These are phyloP conservation scores for Talaromyces trachyspermus DNA, from an alignment of 495 filamentous ascomycete species.

Conservation along the genomic window DNA sequence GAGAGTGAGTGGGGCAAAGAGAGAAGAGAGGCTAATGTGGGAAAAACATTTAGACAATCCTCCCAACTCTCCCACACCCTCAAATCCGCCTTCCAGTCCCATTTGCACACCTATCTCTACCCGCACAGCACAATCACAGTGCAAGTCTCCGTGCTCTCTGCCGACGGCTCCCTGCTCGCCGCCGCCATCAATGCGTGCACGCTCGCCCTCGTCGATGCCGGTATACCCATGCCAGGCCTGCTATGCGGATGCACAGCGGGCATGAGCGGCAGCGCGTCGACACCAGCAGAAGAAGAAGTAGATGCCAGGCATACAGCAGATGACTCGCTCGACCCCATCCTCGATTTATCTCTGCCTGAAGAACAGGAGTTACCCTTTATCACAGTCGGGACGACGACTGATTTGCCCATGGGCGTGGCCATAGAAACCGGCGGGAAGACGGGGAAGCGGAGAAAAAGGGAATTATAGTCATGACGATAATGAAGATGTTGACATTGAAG, in stretches of 20 bases:
- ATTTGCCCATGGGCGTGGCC: conserved; percentile 24
- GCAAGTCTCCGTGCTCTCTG: conserved; percentile 75
- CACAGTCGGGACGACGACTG: conserved; percentile 73
- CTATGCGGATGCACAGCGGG: conserved; percentile 82
- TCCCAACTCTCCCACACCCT: conserved; percentile 74
- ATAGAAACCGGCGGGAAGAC: not conserved
- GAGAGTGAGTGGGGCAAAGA: not conserved
- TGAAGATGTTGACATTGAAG: conserved; percentile 31
- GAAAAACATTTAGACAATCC: conserved; percentile 49
- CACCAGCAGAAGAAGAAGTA: conserved; percentile 40
- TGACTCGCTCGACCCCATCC: conserved; percentile 73
- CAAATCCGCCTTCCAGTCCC: conserved; percentile 60
- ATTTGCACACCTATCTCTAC: conserved; percentile 78
- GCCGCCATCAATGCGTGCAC: conserved; percentile 87
- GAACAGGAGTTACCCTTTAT: conserved; percentile 86
- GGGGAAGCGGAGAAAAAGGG: conserved; percentile 15
- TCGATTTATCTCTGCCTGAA: conserved; percentile 81
- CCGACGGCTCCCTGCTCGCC: conserved; percentile 86
- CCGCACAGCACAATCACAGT: conserved; percentile 80
- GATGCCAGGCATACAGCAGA: conserved; percentile 19
- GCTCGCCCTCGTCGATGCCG: conserved; percentile 87
- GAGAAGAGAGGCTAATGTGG: not conserved
- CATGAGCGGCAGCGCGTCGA: conserved; percentile 56
- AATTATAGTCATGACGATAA: too few species aligned
- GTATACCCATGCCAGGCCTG: conserved; percentile 89